phyloP scores from a whole-genome alignment of 345 rosid species.

The Rubroshorea leprosula region DNA sequence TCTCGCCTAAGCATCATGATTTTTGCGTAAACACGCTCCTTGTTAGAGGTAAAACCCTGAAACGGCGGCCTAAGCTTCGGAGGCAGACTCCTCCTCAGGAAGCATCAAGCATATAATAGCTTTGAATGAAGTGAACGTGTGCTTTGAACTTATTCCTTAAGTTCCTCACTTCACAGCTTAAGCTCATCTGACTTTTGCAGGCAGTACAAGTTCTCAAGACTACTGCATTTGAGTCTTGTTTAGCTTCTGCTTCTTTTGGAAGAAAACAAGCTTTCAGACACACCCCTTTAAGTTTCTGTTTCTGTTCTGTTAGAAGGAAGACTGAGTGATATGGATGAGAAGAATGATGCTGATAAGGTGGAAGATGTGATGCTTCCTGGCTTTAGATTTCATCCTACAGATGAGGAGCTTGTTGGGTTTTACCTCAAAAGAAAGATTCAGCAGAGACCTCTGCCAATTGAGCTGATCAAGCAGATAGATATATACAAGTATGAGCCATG shows the following conservation, averaged over 20 bases:
- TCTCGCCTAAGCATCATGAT: conserved; percentile 10
- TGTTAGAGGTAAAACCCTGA: conserved; percentile 20
- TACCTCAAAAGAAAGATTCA: conserved; percentile 64
- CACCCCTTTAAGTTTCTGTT: background rate
- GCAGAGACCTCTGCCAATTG: conserved; percentile 57
- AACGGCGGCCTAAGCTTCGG: conserved; percentile 33
- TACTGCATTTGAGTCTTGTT: too few relatives aligned
- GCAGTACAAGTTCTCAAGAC: too few relatives aligned
- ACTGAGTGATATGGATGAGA: conserved; percentile 35
- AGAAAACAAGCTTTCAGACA: too few relatives aligned
- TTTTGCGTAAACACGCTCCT: conserved; percentile 20
- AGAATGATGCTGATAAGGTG: conserved; percentile 38
- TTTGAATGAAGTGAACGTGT: conserved; percentile 16
- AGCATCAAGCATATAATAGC: conserved; percentile 29
- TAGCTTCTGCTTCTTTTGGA: too few relatives aligned
- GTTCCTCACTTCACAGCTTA: conserved; percentile 13
- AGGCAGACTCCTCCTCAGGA: conserved; percentile 26
- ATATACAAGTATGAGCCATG: conserved; percentile 92
- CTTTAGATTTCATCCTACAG: conserved; percentile 92
- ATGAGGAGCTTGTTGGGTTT: conserved; percentile 93
- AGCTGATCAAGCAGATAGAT: conserved; percentile 86
- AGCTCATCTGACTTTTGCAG: background rate
- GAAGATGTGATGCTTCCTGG: conserved; percentile 88
- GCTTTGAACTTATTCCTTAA: background rate
- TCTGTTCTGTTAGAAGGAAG: background rate